Conservation (phyloP, 129 eudicot genomes). For the Escallonia herrerae region DNA sequence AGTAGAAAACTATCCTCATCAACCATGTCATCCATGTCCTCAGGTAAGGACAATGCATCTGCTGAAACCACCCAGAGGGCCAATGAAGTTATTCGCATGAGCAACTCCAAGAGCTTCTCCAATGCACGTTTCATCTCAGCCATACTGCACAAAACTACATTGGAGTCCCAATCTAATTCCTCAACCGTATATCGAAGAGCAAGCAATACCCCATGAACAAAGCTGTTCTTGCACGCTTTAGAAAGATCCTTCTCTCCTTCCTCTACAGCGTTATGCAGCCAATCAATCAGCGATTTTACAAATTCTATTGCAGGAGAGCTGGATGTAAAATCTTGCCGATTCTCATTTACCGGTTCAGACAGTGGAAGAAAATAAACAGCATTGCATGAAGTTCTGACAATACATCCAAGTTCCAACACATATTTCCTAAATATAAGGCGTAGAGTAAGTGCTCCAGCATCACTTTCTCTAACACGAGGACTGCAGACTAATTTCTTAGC, state of each 20-base stretch:
- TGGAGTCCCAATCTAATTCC: slow-evolving; percentile 82
- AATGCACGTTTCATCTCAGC: slow-evolving; percentile 59
- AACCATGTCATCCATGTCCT: slow-evolving; percentile 70
- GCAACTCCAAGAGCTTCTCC: slow-evolving; percentile 70
- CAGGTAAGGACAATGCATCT: slow-evolving; percentile 88
- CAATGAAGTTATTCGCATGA: slow-evolving; percentile 74
- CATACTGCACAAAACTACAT: slow-evolving; percentile 30
- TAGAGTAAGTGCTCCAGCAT: slow-evolving; percentile 90
- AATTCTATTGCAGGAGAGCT: slow-evolving; percentile 52
- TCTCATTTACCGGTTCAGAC: slow-evolving; percentile 28
- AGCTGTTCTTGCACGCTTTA: slow-evolving; percentile 88
- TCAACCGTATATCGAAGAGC: slow-evolving; percentile 83
- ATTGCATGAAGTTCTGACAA: slow-evolving; percentile 43
- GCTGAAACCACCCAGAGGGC: slow-evolving; percentile 99
- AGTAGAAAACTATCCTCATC: slow-evolving; percentile 59
- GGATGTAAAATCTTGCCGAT: slow-evolving; percentile 9
- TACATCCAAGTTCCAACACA: slow-evolving; percentile 81
- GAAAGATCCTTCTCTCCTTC: slow-evolving; percentile 88
- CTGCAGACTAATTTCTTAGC: slow-evolving; percentile 85
- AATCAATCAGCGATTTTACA: slow-evolving; percentile 63
- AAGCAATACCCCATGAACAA: slow-evolving; percentile 93
- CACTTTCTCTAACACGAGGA: slow-evolving; percentile 99
- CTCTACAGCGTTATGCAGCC: slow-evolving; percentile 73
- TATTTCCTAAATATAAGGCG: slow-evolving; percentile 83
- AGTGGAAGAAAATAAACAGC: slow-evolving; percentile 23